Evolutionary conservation across 371 early-diverging fungal species (phyloP).

Genomic region (Entomophthora muscae): DNA sequence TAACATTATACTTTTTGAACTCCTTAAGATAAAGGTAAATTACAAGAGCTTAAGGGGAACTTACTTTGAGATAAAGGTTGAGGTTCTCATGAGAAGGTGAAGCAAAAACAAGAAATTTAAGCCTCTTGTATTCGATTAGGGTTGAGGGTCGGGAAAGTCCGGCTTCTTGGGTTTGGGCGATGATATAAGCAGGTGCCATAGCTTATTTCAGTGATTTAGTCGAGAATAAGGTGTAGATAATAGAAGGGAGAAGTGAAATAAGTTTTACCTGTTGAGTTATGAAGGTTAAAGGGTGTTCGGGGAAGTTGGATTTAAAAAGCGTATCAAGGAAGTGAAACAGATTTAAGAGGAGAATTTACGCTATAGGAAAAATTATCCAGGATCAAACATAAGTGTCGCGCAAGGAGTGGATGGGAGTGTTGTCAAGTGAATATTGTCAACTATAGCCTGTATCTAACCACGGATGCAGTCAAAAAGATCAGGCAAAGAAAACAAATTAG

Average conservation of each 20-base stretch:
- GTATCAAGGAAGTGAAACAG: background rate
- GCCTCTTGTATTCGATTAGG: slow-evolving; percentile 21
- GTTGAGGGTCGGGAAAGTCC: slow-evolving; percentile 16
- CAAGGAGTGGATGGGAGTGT: background rate
- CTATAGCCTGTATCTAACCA: background rate
- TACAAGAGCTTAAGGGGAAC: background rate
- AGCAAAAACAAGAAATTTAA: slow-evolving; percentile 76
- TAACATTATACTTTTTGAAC: slow-evolving; percentile 46
- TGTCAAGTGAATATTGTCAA: background rate
- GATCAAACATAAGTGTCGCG: slow-evolving; percentile 1
- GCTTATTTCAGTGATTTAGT: background rate
- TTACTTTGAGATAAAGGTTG: slow-evolving; percentile 44
- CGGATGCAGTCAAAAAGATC: background rate
- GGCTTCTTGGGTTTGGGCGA: background rate
- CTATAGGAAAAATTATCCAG: slow-evolving; percentile 2
- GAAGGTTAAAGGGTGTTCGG: background rate
- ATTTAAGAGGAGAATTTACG: background rate
- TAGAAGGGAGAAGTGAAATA: slow-evolving; percentile 1
- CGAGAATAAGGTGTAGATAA: background rate
- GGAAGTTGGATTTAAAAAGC: background rate
- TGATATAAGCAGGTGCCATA: background rate
- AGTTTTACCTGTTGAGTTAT: no score
- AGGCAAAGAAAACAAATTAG: background rate
- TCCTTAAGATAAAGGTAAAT: slow-evolving; percentile 20
- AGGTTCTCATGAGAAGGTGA: slow-evolving; percentile 72